These are phyloP conservation scores for Pascua guehoae DNA, from an alignment of 1,284 basidiomycete species.

Conservation along the genomic window DNA sequence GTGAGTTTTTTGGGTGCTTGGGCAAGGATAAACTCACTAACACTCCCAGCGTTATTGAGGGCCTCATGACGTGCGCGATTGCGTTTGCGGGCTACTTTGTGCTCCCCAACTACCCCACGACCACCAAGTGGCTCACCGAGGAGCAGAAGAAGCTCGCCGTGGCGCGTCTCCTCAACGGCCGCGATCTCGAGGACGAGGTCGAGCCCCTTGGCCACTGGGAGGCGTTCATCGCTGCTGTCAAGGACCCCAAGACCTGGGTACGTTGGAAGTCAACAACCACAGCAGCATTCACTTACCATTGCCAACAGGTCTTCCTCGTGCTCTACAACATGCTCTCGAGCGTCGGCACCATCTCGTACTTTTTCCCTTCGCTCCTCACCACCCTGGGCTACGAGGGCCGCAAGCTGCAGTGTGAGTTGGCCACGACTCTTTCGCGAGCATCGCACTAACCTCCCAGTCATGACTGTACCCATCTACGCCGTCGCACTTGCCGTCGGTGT, in stretches of 20 bases:
- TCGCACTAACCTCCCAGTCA: conserved; percentile 8
- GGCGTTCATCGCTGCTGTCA: conserved; percentile 20
- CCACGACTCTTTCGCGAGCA: too few species aligned
- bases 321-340: conserved; percentile 18
- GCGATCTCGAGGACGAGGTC: conserved; percentile 15
- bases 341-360: conserved; percentile 34
- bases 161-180: conserved; percentile 6
- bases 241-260: conserved; percentile 33
- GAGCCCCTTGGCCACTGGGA: conserved; percentile 19
- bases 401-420: conserved; percentile 15
- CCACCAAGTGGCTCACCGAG: conserved; percentile 31
- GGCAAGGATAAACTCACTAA: too few species aligned
- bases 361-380: conserved; percentile 30
- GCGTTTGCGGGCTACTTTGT: conserved; percentile 40
- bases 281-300: too few species aligned
- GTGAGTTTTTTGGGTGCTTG: conserved; percentile 9
- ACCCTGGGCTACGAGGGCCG: conserved; percentile 29
- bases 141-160: conserved; percentile 20
- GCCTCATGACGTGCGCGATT: conserved; percentile 36
- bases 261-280: too few species aligned
- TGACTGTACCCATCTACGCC: conserved; percentile 30
- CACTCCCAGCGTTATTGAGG: conserved; percentile 37
- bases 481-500: conserved; percentile 19
- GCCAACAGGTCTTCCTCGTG: conserved; percentile 8
- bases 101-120: conserved; percentile 40